These are phyloP conservation scores for Pseudocercospora ulei DNA, from an alignment of 2,329 filamentous ascomycete species.

Conservation along the genomic window DNA sequence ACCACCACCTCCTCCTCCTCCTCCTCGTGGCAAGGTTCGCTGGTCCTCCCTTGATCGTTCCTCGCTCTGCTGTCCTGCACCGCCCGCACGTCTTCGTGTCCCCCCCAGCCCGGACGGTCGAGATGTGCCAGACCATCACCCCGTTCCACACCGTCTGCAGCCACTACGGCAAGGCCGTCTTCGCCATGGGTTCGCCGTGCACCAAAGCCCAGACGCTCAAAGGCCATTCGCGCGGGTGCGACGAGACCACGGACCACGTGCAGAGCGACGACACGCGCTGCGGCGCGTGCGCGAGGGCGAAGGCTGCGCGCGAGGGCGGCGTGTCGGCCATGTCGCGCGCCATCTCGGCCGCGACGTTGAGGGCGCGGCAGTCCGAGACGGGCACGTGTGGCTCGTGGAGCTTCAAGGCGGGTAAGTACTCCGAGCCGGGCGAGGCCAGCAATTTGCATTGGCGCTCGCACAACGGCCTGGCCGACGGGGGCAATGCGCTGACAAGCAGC, in stretches of 20 bases:
- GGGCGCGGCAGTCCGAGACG: not conserved
- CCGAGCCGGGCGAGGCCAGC: not conserved
- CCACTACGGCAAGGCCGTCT: constrained; percentile 4
- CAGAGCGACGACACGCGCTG: not conserved
- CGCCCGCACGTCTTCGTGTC: not conserved
- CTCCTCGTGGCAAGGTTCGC: constrained; percentile 1
- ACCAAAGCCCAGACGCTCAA: constrained; percentile 1
- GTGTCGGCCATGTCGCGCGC: not conserved
- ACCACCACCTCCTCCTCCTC: no score
- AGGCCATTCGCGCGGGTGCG: not conserved
- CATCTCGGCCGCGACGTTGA: not conserved
- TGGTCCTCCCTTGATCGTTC: not conserved
- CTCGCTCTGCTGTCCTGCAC: not conserved
- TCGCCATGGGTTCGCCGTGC: not conserved
- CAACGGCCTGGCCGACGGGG: not conserved
- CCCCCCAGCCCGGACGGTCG: not conserved
- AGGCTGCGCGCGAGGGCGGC: no score
- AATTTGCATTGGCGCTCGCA: not conserved
- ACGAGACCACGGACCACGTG: not conserved
- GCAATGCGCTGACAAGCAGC: no score
- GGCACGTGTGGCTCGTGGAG: not conserved
- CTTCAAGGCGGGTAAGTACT: constrained; percentile 4
- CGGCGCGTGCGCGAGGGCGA: constrained; percentile 3
- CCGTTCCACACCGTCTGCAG: constrained; percentile 7
- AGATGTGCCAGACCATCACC: constrained; percentile 4